Conservation (phyloP, 345 rosid genomes). For the Cardamine occulta region DNA sequence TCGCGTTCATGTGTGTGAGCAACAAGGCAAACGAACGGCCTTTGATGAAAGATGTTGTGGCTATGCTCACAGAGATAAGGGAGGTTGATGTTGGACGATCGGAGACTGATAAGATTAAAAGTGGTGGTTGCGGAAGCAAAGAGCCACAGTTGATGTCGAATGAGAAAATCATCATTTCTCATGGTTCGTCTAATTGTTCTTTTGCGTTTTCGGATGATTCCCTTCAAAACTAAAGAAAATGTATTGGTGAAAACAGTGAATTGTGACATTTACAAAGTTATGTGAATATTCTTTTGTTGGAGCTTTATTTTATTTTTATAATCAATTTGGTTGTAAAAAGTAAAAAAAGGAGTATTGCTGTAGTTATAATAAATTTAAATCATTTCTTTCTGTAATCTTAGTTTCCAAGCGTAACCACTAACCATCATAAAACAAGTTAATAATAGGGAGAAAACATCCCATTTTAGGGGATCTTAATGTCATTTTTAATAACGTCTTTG, state of each 20-base stretch:
- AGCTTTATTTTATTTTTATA: not conserved
- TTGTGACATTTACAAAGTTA: conserved; percentile 13
- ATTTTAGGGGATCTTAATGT: too few relatives aligned
- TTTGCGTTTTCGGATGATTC: conserved; percentile 42
- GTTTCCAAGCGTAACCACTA: too few relatives aligned
- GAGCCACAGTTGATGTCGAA: conserved; percentile 24
- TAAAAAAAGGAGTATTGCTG: too few relatives aligned
- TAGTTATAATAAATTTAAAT: not conserved
- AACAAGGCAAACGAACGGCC: conserved; percentile 79
- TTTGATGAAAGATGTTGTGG: conserved; percentile 91
- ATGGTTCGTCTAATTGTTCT: conserved; percentile 40
- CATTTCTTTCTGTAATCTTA: too few relatives aligned
- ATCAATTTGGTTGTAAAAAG: not conserved
- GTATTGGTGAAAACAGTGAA: not conserved
- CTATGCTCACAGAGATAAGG: conserved; percentile 65
- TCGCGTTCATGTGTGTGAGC: conserved; percentile 78
- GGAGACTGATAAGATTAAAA: conserved; percentile 20
- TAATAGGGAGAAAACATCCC: too few relatives aligned
- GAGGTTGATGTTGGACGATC: conserved; percentile 41
- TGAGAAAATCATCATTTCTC: conserved; percentile 34
- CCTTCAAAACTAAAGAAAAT: not conserved
- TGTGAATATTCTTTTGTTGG: conserved; percentile 28
- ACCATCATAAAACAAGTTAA: too few relatives aligned
- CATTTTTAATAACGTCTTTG: not conserved
- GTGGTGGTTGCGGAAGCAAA: conserved; percentile 27